phyloP scores from a whole-genome alignment of 2,329 filamentous ascomycete species.

The Aspergillus sp. region DNA sequence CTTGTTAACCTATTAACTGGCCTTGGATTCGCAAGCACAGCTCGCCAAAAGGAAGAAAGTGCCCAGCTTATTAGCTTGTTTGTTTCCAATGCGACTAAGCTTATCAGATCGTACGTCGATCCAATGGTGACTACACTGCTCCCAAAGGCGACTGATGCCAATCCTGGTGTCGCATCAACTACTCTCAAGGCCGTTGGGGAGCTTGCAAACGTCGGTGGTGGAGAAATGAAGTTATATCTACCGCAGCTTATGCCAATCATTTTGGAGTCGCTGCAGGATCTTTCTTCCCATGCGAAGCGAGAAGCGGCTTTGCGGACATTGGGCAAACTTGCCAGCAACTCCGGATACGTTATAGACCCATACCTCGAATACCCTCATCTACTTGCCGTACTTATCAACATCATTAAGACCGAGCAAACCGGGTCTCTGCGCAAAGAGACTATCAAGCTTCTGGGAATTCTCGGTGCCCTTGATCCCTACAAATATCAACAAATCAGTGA shows the following conservation, averaged over 20 bases:
- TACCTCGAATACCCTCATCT: constrained; percentile 94
- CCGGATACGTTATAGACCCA: constrained; percentile 94
- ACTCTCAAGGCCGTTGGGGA: constrained; percentile 95
- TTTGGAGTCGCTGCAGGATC: constrained; percentile 87
- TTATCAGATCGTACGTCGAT: constrained; percentile 95
- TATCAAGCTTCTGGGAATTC: constrained; percentile 91
- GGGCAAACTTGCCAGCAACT: constrained; percentile 89
- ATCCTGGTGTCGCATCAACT: constrained; percentile 83
- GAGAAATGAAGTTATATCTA: constrained; percentile 90
- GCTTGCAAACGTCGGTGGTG: constrained; percentile 85
- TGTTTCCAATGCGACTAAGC: constrained; percentile 83
- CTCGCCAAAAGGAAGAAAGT: constrained; percentile 93
- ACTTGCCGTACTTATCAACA: constrained; percentile 85
- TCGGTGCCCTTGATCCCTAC: constrained; percentile 93
- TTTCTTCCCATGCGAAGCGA: constrained; percentile 83
- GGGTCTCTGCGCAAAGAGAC: constrained; percentile 85
- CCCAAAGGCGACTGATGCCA: constrained; percentile 81
- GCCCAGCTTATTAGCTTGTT: constrained; percentile 88
- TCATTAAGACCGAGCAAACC: constrained; percentile 88
- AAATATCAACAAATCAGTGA: constrained; percentile 93
- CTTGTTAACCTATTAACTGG: constrained; percentile 95
- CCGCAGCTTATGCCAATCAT: constrained; percentile 92
- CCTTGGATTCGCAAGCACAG: constrained; percentile 90
- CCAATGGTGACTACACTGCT: constrained; percentile 93
- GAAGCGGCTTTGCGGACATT: constrained; percentile 87